Conservation (phyloP, 2,329 filamentous ascomycete species). For the Cladosporium sp. region DNA sequence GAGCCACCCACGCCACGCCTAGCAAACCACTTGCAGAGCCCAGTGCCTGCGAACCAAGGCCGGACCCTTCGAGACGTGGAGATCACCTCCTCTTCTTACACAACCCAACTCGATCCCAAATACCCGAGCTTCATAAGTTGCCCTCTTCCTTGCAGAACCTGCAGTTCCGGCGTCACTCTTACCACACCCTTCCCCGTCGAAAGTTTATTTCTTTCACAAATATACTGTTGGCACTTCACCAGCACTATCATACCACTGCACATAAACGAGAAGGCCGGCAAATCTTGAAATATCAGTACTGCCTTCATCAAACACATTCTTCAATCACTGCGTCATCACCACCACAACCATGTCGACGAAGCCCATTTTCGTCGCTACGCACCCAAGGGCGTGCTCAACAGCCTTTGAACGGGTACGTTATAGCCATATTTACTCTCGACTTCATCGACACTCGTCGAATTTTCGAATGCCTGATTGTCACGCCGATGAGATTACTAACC, state of each 20-base stretch:
- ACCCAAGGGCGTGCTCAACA: constrained; percentile 92
- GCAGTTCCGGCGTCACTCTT: not conserved
- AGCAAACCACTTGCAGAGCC: constrained; percentile 16
- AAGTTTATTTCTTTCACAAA: constrained; percentile 13
- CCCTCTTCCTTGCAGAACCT: constrained; percentile 14
- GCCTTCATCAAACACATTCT: not conserved
- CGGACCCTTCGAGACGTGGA: constrained; percentile 12
- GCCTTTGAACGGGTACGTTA: constrained; percentile 82
- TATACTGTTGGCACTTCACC: not conserved
- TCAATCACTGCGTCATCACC: not conserved
- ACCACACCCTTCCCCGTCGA: not conserved
- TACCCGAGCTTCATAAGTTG: constrained; percentile 18
- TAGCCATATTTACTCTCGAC: not conserved
- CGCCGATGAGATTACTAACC: not conserved
- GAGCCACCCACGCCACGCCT: not conserved
- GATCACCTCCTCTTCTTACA: constrained; percentile 13
- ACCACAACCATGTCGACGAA: constrained; percentile 65
- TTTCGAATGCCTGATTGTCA: not conserved
- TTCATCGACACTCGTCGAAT: not conserved
- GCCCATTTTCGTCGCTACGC: constrained; percentile 89
- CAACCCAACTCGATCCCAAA: not conserved
- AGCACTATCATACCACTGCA: not conserved
- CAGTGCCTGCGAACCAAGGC: constrained; percentile 1
- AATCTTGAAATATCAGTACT: constrained; percentile 23
- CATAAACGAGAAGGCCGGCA: constrained; percentile 16